Evolutionary conservation across 202 grass and related monocot genomes (phyloP), one percentile per base, ranked within the genome.

Genomic region (Cymbopogon flexuosus): DNA sequence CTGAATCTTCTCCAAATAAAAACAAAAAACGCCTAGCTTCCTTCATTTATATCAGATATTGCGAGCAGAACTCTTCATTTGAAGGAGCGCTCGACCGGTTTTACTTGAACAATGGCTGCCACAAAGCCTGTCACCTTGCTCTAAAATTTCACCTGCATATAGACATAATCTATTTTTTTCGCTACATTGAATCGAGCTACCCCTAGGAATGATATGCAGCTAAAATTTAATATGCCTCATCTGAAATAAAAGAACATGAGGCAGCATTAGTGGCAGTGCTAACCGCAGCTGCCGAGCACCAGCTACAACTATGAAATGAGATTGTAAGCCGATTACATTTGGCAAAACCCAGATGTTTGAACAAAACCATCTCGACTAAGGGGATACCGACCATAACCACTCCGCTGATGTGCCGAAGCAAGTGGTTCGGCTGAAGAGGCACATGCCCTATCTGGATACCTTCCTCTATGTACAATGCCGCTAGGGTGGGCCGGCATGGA

Each of bases 381-480:
- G 77, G 77, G 62, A 76, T 86, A 84, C 64, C 77, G 74, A 88
- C 86, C 80, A 11, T 88, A 86, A 30, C 49, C 10, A 34, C 72
- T 86, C 59, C 58, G 73, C 70, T 85, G 69, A 27, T 81, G 79
- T 23, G 45, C 73, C 16, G 62, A 79, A 87, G 64, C 43, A 12
- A 72, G 63, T 23, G 87, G 87, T 78, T 89, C 87, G 1, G 87
- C 84, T 60, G 83, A 83, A 70, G 81, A 84, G 11, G 80, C 52
- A 8, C 84, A 86, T 40, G 72, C 84, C 77, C 89, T 87, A 74
- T 94, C 92, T 69, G 89, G 60, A 81, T 86, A 81, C 78, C 92
- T 94, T 85, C 82, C 92, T 86, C 82, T 94, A 94, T 92, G 86
- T 97, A 89, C 90, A 93, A 79, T 86, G 84, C 92, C 92, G 51